phyloP scores from a whole-genome alignment of 1,139 yeast genomes.

The Dujonia santamariae region DNA sequence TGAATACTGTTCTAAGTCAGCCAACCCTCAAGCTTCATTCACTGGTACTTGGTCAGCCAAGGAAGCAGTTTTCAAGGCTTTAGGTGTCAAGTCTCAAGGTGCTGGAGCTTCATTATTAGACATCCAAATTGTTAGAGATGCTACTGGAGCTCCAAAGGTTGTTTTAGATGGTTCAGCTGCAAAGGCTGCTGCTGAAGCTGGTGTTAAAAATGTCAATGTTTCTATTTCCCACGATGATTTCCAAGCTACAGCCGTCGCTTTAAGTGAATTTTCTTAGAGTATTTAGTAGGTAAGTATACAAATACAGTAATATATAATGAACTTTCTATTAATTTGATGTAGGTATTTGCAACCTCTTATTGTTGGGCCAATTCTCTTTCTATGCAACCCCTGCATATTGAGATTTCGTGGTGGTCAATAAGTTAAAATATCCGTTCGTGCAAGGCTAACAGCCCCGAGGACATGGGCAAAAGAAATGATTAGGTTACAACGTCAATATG shows the following conservation, averaged over 20 bases:
- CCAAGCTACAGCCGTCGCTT: slow-evolving; percentile 97
- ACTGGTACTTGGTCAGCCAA: slow-evolving; percentile 99
- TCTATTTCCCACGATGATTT: slow-evolving; percentile 94
- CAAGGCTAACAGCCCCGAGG: too few species aligned
- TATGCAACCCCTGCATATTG: too few species aligned
- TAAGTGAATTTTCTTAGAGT: slow-evolving; percentile 56
- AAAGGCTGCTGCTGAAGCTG: slow-evolving; percentile 65
- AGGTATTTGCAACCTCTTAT: too few species aligned
- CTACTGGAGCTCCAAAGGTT: slow-evolving; percentile 82
- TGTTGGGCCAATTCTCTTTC: too few species aligned
- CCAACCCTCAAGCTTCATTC: slow-evolving; percentile 83
- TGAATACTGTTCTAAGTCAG: slow-evolving; percentile 67
- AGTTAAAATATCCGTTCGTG: too few species aligned
- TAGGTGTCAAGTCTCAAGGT: slow-evolving; percentile 86
- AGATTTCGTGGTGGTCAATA: too few species aligned
- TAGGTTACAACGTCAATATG: too few species aligned
- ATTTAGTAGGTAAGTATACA: too few species aligned
- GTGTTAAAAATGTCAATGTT: slow-evolving; percentile 71
- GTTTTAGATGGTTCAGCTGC: slow-evolving; percentile 72
- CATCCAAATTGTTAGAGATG: slow-evolving; percentile 77
- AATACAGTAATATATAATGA: too few species aligned
- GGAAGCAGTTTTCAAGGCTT: slow-evolving; percentile 96
- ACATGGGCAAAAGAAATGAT: too few species aligned
- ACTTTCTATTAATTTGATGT: too few species aligned
- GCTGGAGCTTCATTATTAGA: slow-evolving; percentile 93